phyloP scores from a whole-genome alignment of 192 early-diverging fungal species.

The Linderina pennispora region DNA sequence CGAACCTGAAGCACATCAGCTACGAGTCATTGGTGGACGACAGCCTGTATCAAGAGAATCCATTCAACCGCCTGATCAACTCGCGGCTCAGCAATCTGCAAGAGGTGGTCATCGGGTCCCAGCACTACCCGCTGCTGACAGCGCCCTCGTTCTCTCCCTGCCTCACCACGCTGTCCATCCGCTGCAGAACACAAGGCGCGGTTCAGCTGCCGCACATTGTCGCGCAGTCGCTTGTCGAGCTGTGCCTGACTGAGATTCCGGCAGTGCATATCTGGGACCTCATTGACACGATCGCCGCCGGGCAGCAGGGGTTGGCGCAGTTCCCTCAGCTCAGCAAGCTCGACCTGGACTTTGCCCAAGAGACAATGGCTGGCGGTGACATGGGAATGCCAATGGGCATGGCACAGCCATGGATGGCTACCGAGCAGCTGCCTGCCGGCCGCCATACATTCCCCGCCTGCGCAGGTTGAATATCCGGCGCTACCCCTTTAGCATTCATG shows the following conservation, averaged over 20 bases:
- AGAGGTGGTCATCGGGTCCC: background rate
- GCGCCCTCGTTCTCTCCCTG: background rate
- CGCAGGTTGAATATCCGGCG: background rate
- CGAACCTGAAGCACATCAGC: background rate
- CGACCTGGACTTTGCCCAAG: background rate
- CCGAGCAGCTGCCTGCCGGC: no score
- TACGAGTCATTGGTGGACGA: background rate
- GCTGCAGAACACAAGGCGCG: background rate
- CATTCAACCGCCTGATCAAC: background rate
- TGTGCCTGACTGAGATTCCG: background rate
- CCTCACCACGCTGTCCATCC: background rate
- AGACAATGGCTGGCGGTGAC: background rate
- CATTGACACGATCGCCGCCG: background rate
- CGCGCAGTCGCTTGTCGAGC: background rate
- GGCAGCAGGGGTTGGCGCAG: background rate
- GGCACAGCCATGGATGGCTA: background rate
- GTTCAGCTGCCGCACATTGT: background rate
- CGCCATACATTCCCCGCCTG: background rate
- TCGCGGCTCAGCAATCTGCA: background rate
- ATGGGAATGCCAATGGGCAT: background rate
- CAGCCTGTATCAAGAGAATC: background rate
- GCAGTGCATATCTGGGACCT: background rate
- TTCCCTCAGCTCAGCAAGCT: background rate
- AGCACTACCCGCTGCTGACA: background rate
- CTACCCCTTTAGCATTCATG: background rate